phyloP scores from a whole-genome alignment of 2,329 filamentous ascomycete species.

The Phyllosticta citriasiana region DNA sequence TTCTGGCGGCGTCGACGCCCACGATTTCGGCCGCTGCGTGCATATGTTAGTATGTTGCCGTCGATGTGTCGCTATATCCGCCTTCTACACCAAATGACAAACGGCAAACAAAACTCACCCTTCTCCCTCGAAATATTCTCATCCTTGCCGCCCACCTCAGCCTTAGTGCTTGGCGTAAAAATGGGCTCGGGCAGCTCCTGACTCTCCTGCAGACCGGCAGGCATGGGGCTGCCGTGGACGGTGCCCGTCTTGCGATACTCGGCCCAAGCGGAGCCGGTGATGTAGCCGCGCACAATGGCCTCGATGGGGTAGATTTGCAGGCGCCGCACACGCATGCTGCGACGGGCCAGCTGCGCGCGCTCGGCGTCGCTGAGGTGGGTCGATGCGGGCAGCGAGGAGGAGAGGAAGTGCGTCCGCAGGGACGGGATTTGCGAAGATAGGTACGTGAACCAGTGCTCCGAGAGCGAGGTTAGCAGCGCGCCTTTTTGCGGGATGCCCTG shows the following conservation, averaged over 20 bases:
- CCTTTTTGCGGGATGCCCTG: conserved; percentile 61
- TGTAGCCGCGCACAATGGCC: conserved; percentile 80
- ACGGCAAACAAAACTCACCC: conserved; percentile 7
- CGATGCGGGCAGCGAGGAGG: conserved; percentile 43
- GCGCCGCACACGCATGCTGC: conserved; percentile 68
- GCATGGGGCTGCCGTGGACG: conserved; percentile 65
- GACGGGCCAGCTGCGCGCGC: conserved; percentile 43
- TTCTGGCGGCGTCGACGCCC: conserved; percentile 52
- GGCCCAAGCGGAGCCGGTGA: conserved; percentile 74
- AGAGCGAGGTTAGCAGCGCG: conserved; percentile 56
- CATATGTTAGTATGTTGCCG: not conserved
- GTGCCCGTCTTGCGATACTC: conserved; percentile 68
- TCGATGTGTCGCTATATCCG: not conserved
- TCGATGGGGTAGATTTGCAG: conserved; percentile 70
- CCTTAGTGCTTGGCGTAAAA: conserved; percentile 79
- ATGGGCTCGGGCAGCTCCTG: conserved; percentile 59
- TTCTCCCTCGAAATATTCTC: conserved; percentile 60
- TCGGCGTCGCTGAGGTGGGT: conserved; percentile 14
- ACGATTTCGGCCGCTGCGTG: conserved; percentile 47
- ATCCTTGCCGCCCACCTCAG: conserved; percentile 66
- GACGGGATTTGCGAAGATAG: conserved; percentile 46
- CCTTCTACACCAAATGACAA: conserved; percentile 2
- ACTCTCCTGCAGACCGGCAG: conserved; percentile 59
- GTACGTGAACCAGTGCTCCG: conserved; percentile 57
- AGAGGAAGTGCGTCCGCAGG: conserved; percentile 55